Percentiles rank a stretch among this genome's conserved stretches.
These are phyloP conservation scores for Aspergillus piperis DNA, from an alignment of 2,329 filamentous ascomycete species.

Conservation along the genomic window DNA sequence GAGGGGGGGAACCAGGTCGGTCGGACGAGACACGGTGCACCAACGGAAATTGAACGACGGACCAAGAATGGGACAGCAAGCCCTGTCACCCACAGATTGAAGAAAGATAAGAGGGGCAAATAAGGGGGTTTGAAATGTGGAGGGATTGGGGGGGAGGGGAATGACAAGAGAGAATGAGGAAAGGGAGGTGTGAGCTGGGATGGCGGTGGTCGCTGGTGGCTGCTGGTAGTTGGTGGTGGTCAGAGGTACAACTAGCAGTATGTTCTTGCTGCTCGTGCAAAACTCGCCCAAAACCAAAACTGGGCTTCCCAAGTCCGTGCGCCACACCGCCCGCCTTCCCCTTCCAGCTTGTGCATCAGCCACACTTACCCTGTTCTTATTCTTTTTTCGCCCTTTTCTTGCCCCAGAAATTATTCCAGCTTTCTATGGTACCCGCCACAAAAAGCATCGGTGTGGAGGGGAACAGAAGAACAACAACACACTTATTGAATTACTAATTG, in stretches of 20 bases:
- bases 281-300: background rate
- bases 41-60: conserved; percentile 5
- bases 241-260: background rate
- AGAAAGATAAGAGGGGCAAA: background rate
- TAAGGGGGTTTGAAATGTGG: background rate
- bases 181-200: background rate
- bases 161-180: background rate
- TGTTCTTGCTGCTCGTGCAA: background rate
- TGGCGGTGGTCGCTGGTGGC: background rate
- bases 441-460: background rate
- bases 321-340: conserved; percentile 18
- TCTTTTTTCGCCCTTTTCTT: background rate
- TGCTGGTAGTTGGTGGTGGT: background rate
- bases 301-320: conserved; percentile 14
- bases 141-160: conserved; percentile 7
- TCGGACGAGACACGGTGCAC: conserved; percentile 9
- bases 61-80: background rate
- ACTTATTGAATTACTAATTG: background rate
- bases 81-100: conserved; percentile 9
- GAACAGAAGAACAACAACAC: background rate
- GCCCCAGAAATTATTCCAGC: background rate
- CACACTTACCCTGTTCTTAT: background rate
- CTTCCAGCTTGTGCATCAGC: conserved; percentile 6
- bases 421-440: background rate
- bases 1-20: conserved; percentile 6